Base-by-base conservation (phyloP, 192 early-diverging fungal species). In the Powellomyces hirtus region DNA sequence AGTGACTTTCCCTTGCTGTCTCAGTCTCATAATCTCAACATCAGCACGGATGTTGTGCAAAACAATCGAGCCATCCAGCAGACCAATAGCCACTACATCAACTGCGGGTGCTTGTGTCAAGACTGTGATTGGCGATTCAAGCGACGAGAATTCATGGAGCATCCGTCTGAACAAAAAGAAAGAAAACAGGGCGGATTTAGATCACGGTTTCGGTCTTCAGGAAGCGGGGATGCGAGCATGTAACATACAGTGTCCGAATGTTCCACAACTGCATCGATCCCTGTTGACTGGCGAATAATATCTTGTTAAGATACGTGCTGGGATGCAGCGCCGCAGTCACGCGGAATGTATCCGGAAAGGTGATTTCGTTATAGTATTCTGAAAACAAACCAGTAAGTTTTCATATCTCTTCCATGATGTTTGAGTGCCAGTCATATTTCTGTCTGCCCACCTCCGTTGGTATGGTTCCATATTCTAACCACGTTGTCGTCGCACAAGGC, bases 241-340 rank as follows among this genome's bases (percentile, higher is more conserved):
- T 13, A 45, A 81, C 64, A 29, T 75, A 82, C 83, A 80, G 72
- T 27, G 84, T 89, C 51, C 80, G 78, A 70, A 98, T 87, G 76
- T 99, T 99, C 93, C 93, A 99, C 62, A 99, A 81, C 78, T 95
- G 91, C 87, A 99, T 82, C 0, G 79, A 74, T 34, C 94, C 96
- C 71, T 98, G 86, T 14, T 80, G 84, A 68, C 91, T 92, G 27
- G 84, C 92, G 16, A 98, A 73, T 4, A 98, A 79, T 7, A 99
- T 81, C 76, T 99, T 99, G 84, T 99, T 98, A 34, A 99, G 74
- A 81, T 98, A 99, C 1, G 97, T 97, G 81, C 87, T 91, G 26
- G 97, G 97, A 64, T 99, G 97, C 42, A 98, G 77, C 11, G 96
- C 67, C 0, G 82, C 63, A 6, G 94, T 89, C 7, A 89, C 79